phyloP scores from a whole-genome alignment of 345 rosid genomes.

The Aquilaria malaccensis region DNA sequence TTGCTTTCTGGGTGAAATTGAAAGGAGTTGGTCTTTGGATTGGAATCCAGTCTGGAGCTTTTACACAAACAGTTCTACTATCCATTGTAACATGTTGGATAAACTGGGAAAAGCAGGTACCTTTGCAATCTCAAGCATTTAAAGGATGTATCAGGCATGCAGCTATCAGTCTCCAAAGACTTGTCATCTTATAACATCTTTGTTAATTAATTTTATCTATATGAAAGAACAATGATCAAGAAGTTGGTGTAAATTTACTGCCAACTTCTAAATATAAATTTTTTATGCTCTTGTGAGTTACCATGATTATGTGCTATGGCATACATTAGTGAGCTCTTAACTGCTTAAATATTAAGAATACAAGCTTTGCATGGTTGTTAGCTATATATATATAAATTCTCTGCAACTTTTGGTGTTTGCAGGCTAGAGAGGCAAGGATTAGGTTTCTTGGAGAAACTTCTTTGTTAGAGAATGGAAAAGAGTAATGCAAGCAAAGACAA shows the following conservation, averaged over 20 bases:
- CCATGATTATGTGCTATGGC: no score
- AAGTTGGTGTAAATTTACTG: no score
- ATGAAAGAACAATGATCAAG: not conserved
- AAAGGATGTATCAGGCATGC: no score
- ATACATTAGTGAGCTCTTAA: no score
- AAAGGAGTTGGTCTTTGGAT: conserved; percentile 19
- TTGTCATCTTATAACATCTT: not conserved
- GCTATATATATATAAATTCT: no score
- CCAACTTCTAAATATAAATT: no score
- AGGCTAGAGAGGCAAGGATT: conserved; percentile 37
- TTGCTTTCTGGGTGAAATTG: conserved; percentile 14
- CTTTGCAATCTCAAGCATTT: not conserved
- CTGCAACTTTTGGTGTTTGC: conserved; percentile 8
- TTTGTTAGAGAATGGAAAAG: not conserved
- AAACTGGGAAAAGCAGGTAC: conserved; percentile 25
- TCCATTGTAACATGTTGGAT: conserved; percentile 17
- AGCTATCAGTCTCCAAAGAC: no score
- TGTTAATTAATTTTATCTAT: not conserved
- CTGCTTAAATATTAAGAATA: no score
- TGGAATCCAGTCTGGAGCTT: conserved; percentile 18
- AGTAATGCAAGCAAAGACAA: not conserved
- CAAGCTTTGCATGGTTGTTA: no score
- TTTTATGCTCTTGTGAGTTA: no score
- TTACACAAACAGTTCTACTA: conserved; percentile 21
- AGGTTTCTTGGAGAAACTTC: conserved; percentile 27